Conservation (phyloP, 441 rosid species). For the Geranium incanum region DNA sequence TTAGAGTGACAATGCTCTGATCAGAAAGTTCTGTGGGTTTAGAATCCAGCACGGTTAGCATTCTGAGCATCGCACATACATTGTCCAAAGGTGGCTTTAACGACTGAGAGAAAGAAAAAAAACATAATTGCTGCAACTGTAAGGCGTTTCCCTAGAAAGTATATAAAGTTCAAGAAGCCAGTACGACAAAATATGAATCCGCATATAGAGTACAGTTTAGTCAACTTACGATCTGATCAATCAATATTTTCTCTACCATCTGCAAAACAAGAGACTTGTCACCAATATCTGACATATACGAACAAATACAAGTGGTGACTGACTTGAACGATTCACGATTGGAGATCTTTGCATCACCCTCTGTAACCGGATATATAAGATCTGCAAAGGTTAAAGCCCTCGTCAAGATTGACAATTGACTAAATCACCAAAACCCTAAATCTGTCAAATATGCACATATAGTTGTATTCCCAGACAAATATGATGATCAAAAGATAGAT, state of each 20-base stretch:
- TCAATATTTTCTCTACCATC: slow-evolving; percentile 45
- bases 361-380: slow-evolving; percentile 24
- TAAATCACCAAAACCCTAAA: slow-evolving; percentile 6
- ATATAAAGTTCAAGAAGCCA: background rate
- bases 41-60: slow-evolving; percentile 54
- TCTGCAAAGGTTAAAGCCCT: slow-evolving; percentile 36
- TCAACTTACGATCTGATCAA: slow-evolving; percentile 58
- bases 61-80: slow-evolving; percentile 64
- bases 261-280: slow-evolving; percentile 50
- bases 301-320: slow-evolving; percentile 41
- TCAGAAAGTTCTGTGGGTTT: slow-evolving; percentile 69
- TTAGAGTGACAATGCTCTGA: slow-evolving; percentile 39
- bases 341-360: slow-evolving; percentile 28
- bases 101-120: slow-evolving; percentile 35
- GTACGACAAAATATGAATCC: background rate
- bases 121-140: background rate
- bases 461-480: background rate
- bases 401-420: slow-evolving; percentile 15
- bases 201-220: slow-evolving; percentile 14
- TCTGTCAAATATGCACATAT: background rate
- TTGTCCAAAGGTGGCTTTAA: slow-evolving; percentile 49
- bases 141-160: slow-evolving; percentile 11
- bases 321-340: slow-evolving; percentile 40
- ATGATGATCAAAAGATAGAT: slow-evolving; percentile 7
- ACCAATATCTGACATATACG: slow-evolving; percentile 58